Conservation (phyloP, 345 rosid species). For the Hypericum perforatum region DNA sequence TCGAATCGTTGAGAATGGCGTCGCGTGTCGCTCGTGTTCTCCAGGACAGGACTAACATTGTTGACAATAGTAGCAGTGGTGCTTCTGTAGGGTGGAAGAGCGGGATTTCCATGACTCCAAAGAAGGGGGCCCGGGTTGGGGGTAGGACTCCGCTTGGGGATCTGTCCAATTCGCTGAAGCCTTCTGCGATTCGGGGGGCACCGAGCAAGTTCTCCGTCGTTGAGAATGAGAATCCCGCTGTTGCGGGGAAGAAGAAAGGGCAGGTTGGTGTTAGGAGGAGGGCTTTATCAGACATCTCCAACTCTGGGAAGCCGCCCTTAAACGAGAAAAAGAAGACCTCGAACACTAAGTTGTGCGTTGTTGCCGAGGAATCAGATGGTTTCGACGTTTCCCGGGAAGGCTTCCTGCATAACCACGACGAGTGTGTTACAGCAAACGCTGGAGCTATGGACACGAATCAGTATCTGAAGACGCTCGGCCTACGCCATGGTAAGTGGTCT, state of each 20-base stretch:
- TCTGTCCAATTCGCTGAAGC: constrained; percentile 41
- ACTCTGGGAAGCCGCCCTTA: background rate
- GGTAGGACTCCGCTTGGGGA: constrained; percentile 62
- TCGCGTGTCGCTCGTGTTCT: no score
- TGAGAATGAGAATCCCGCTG: constrained; percentile 16
- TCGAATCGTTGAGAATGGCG: no score
- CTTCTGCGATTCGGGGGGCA: constrained; percentile 21
- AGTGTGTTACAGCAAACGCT: background rate
- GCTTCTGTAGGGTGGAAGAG: constrained; percentile 24
- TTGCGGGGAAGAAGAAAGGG: constrained; percentile 27
- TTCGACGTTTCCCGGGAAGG: background rate
- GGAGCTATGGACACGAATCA: background rate
- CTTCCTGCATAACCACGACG: background rate
- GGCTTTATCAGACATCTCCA: constrained; percentile 52
- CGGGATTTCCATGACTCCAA: constrained; percentile 21
- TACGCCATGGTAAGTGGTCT: background rate
- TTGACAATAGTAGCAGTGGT: no score
- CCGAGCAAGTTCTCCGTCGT: constrained; percentile 14
- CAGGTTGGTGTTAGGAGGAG: constrained; percentile 21
- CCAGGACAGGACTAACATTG: no score
- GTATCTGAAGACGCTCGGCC: background rate
- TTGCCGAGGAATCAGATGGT: background rate
- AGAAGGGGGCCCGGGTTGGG: constrained; percentile 17
- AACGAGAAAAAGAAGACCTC: background rate
- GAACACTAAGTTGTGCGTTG: background rate